These are phyloP conservation scores for Trametes polyzona DNA, from an alignment of 1,284 basidiomycete species.

Conservation along the genomic window DNA sequence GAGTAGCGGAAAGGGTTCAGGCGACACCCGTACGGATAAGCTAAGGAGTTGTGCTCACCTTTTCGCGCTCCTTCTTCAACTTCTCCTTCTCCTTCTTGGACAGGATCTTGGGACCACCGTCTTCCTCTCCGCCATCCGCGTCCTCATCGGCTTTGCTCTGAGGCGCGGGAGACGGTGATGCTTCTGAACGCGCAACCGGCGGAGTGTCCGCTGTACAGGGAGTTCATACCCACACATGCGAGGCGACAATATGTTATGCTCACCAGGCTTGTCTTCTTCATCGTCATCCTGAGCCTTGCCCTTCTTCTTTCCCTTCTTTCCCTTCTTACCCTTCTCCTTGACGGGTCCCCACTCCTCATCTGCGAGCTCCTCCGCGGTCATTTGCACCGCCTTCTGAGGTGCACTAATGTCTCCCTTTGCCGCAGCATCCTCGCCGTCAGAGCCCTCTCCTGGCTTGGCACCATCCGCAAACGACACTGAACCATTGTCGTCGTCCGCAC, in stretches of 20 bases:
- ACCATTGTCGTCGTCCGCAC: constrained; percentile 27
- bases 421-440: constrained; percentile 40
- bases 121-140: constrained; percentile 45
- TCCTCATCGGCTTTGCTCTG: constrained; percentile 33
- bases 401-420: constrained; percentile 41
- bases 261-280: constrained; percentile 40
- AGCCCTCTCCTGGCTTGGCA: constrained; percentile 38
- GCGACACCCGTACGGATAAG: neutral
- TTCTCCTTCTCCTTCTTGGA: constrained; percentile 94
- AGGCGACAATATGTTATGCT: neutral
- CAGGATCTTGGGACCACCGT: constrained; percentile 60
- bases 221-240: neutral
- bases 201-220: constrained; percentile 4
- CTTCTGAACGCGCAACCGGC: constrained; percentile 7
- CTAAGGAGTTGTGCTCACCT: constrained; percentile 53
- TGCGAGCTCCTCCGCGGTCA: constrained; percentile 67
- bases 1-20: constrained; percentile 11
- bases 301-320: constrained; percentile 63
- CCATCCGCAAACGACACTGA: constrained; percentile 41
- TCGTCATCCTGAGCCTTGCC: constrained; percentile 45
- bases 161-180: constrained; percentile 38
- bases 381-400: constrained; percentile 47
- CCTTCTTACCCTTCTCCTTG: constrained; percentile 58
- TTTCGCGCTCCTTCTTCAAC: constrained; percentile 93
- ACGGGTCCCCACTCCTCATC: constrained; percentile 71